Percentiles rank a stretch among this genome's conserved stretches.
phyloP scores from a whole-genome alignment of 2,329 filamentous ascomycete species.

The Arthrobotrys sphaeroides region DNA sequence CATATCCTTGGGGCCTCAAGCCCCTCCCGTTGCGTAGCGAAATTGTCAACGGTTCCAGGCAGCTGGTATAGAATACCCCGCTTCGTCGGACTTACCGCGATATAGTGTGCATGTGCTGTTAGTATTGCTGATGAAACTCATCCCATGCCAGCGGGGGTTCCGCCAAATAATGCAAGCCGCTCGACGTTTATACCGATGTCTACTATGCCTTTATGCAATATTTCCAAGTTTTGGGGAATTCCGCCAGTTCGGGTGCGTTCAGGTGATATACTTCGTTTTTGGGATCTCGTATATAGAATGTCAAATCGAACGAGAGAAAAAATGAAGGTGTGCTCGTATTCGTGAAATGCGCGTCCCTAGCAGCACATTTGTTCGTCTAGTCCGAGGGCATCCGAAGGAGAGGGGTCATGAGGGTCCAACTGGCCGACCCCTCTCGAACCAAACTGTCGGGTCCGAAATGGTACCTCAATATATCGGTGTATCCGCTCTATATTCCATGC shows the following conservation, averaged over 20 bases:
- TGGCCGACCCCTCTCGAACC: not conserved
- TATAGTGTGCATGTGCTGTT: not conserved
- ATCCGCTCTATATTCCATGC: not conserved
- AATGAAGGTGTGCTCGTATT: constrained; percentile 11
- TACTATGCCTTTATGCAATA: not conserved
- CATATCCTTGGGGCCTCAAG: not conserved
- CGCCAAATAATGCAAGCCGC: not conserved
- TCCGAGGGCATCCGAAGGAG: not conserved
- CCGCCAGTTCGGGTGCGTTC: not conserved
- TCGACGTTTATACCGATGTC: not conserved
- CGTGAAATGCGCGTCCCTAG: not conserved
- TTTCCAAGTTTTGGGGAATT: constrained; percentile 6
- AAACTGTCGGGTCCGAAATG: constrained; percentile 1
- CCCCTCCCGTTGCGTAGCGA: not conserved
- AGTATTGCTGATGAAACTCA: not conserved
- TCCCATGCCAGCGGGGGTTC: not conserved
- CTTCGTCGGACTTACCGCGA: not conserved
- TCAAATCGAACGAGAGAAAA: not conserved
- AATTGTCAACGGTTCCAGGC: not conserved
- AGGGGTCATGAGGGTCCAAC: not conserved
- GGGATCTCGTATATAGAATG: not conserved
- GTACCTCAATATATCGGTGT: not conserved
- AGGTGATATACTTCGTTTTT: not conserved
- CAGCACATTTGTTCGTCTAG: not conserved
- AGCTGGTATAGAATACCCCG: not conserved